Evolutionary conservation across 1,284 basidiomycete species (phyloP).

Genomic region (Xanthoconium separans): DNA sequence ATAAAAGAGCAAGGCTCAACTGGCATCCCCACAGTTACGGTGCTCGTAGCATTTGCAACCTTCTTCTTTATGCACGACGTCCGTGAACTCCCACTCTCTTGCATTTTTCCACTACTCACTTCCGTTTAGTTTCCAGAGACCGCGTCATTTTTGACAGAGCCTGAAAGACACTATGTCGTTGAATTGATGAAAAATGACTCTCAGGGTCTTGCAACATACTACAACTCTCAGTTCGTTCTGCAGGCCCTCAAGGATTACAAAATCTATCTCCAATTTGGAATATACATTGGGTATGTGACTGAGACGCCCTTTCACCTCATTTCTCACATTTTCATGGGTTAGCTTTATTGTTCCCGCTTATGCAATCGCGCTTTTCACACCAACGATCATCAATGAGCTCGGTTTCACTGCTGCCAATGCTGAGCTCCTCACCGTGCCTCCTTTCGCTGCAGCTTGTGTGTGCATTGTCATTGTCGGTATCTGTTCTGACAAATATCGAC

Average conservation of each 20-base stretch:
- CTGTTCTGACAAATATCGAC: constrained; percentile 40
- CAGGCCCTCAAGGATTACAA: constrained; percentile 45
- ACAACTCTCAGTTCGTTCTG: constrained; percentile 35
- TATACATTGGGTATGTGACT: constrained; percentile 39
- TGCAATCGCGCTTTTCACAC: constrained; percentile 54
- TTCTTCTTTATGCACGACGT: constrained; percentile 46
- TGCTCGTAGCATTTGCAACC: constrained; percentile 36
- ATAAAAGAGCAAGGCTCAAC: not conserved
- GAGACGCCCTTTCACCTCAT: not conserved
- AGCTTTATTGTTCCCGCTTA: constrained; percentile 49
- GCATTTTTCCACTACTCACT: not conserved
- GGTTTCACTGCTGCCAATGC: constrained; percentile 54
- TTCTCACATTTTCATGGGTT: constrained; percentile 3
- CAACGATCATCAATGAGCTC: constrained; percentile 50
- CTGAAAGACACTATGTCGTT: constrained; percentile 34
- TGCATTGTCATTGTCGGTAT: constrained; percentile 38
- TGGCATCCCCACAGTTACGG: constrained; percentile 26
- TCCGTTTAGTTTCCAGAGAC: constrained; percentile 41
- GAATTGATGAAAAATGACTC: constrained; percentile 39
- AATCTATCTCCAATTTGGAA: constrained; percentile 40
- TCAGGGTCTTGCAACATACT: constrained; percentile 32
- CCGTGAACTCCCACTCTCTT: constrained; percentile 5
- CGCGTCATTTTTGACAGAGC: constrained; percentile 40
- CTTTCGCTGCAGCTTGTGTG: constrained; percentile 42
- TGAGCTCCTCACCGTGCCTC: constrained; percentile 53